phyloP scores from a whole-genome alignment of 345 rosid genomes.

The Citrus medica region DNA sequence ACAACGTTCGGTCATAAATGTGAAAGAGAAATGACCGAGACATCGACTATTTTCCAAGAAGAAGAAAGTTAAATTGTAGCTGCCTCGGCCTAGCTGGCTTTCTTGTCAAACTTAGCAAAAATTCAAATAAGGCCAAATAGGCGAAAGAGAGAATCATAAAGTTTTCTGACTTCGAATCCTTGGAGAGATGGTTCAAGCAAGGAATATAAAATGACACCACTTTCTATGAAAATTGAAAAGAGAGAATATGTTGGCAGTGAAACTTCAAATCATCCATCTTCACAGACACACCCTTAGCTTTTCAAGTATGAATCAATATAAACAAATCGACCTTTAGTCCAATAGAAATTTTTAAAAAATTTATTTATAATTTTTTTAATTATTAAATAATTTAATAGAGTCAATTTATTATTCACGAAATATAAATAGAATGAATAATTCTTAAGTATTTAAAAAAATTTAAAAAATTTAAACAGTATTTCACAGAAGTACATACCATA shows the following conservation, averaged over 20 bases:
- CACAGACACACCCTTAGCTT: no score
- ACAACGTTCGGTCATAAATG: neutral
- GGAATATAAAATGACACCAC: neutral
- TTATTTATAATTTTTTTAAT: no score
- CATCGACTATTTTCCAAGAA: neutral
- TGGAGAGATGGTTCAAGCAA: conserved; percentile 1
- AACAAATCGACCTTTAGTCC: no score
- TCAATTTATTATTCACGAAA: no score
- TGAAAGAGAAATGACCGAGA: neutral
- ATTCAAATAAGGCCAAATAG: conserved; percentile 8
- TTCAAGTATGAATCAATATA: no score
- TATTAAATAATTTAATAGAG: no score
- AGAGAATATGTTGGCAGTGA: neutral
- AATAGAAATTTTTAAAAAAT: no score
- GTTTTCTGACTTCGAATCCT: conserved; percentile 16
- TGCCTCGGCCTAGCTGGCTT: neutral
- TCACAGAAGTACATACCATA: no score
- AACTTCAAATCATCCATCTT: neutral
- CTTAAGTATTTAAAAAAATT: no score
- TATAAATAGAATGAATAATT: no score
- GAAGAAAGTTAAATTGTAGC: neutral
- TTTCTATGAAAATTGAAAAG: neutral
- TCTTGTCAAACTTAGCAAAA: neutral
- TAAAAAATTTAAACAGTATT: no score
- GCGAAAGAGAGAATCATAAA: neutral